Evolutionary conservation across 805 yeast species (phyloP).

Genomic region (Suhomyces pyralidae): DNA sequence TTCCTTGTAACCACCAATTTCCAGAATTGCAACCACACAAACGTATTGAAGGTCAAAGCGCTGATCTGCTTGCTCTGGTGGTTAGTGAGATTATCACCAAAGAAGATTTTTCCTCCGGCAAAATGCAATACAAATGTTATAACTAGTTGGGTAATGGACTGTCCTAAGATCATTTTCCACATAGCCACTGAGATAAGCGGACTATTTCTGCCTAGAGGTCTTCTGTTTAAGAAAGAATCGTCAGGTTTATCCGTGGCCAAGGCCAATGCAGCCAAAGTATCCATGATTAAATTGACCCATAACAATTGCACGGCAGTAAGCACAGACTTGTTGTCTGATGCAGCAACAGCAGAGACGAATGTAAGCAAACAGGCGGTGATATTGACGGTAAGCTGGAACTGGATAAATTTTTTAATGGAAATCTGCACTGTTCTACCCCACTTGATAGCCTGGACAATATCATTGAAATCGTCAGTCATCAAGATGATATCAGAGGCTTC

Average conservation of each 20-base stretch:
- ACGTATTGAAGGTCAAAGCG: conserved; percentile 90
- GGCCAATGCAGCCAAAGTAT: conserved; percentile 95
- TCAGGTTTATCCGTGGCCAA: conserved; percentile 97
- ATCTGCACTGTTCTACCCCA: conserved; percentile 98
- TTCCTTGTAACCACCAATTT: conserved; percentile 88
- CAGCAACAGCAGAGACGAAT: conserved; percentile 88
- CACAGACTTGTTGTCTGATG: conserved; percentile 76
- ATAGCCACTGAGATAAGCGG: conserved; percentile 85
- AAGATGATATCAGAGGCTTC: conserved; percentile 93
- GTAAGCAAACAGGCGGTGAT: conserved; percentile 94
- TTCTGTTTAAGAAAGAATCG: conserved; percentile 68
- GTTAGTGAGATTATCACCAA: conserved; percentile 35
- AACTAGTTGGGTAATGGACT: conserved; percentile 70
- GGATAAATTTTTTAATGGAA: conserved; percentile 92
- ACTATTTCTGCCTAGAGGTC: conserved; percentile 77
- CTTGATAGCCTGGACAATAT: conserved; percentile 93
- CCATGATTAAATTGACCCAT: conserved; percentile 98
- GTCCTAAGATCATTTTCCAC: conserved; percentile 98
- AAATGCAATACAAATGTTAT: conserved; percentile 82
- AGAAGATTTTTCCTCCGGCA: conserved; percentile 64
- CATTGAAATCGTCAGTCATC: conserved; percentile 91
- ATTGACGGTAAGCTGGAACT: conserved; percentile 94
- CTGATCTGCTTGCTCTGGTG: conserved; percentile 59
- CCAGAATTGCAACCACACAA: conserved; percentile 97
- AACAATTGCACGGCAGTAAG: conserved; percentile 94